These are phyloP conservation scores for Mucor velutinosus DNA, from an alignment of 371 early-diverging fungal species.

Conservation along the genomic window DNA sequence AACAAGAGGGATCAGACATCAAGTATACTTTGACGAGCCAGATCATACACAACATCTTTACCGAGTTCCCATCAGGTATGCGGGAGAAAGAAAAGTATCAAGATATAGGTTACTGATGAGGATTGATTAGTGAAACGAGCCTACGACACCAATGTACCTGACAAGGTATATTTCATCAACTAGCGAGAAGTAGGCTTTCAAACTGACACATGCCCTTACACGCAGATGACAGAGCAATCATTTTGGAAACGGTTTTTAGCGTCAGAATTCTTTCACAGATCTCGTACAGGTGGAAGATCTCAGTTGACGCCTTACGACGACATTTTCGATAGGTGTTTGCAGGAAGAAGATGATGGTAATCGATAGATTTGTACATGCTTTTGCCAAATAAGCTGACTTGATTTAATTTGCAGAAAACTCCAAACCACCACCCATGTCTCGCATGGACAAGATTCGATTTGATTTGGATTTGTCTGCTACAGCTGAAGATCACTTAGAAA, in stretches of 20 bases:
- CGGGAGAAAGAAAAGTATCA: neutral
- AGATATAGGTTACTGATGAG: neutral
- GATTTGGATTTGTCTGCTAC: conserved; percentile 84
- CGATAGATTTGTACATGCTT: neutral
- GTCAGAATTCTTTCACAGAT: conserved; percentile 87
- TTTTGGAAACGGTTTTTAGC: conserved; percentile 91
- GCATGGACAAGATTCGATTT: conserved; percentile 60
- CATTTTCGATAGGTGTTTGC: conserved; percentile 81
- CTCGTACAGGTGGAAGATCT: conserved; percentile 63
- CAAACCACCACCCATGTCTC: conserved; percentile 52
- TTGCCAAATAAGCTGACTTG: neutral
- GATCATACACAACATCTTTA: conserved; percentile 87
- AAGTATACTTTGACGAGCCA: conserved; percentile 89
- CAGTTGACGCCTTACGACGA: conserved; percentile 71
- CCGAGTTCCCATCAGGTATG: conserved; percentile 85
- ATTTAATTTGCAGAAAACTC: conserved; percentile 32
- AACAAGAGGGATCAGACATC: conserved; percentile 80
- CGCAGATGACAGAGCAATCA: conserved; percentile 69
- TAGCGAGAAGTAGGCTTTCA: neutral
- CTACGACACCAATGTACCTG: conserved; percentile 84
- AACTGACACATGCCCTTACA: neutral
- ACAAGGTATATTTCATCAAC: conserved; percentile 49
- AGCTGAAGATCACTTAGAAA: conserved; percentile 76
- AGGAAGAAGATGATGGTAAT: conserved; percentile 78
- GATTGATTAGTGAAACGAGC: conserved; percentile 70